Conservation (phyloP, 2,329 filamentous ascomycete genomes). For the Curvularia eragrostidis region DNA sequence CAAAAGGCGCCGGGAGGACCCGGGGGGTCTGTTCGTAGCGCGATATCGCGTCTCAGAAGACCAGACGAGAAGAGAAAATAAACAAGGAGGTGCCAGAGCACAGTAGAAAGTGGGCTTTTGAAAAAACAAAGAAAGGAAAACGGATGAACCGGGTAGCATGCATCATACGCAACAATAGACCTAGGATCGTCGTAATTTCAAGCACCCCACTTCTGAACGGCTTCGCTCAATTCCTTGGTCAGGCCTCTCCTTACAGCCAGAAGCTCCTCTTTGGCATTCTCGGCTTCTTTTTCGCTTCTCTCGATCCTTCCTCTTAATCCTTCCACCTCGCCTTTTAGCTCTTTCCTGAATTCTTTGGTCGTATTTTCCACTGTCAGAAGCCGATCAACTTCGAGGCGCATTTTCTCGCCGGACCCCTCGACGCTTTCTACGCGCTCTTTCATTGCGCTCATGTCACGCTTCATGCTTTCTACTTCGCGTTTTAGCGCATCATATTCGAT, state of each 20-base stretch:
- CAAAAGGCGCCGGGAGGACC: background rate
- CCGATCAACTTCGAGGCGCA: constrained; percentile 4
- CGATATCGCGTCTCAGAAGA: background rate
- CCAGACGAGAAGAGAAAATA: background rate
- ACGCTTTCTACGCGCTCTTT: constrained; percentile 19
- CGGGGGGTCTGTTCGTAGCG: background rate
- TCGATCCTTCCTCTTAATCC: constrained; percentile 12
- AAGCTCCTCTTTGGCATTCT: constrained; percentile 14
- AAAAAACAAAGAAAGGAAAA: background rate
- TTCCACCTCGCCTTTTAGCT: constrained; percentile 10
- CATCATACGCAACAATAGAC: background rate
- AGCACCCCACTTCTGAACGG: constrained; percentile 18
- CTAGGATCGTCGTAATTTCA: background rate
- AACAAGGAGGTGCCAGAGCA: background rate
- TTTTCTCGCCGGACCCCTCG: constrained; percentile 12
- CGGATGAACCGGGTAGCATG: background rate
- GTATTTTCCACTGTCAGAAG: constrained; percentile 7
- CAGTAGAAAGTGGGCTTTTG: background rate
- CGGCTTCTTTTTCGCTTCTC: constrained; percentile 17
- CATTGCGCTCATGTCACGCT: constrained; percentile 17
- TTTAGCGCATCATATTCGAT: constrained; percentile 16
- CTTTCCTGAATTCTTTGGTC: constrained; percentile 9
- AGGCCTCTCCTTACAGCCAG: constrained; percentile 11
- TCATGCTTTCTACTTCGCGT: constrained; percentile 9
- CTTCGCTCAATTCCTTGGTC: constrained; percentile 16